Base-by-base conservation (phyloP, 257 asterid genomes). In the Ilex aquifolium region DNA sequence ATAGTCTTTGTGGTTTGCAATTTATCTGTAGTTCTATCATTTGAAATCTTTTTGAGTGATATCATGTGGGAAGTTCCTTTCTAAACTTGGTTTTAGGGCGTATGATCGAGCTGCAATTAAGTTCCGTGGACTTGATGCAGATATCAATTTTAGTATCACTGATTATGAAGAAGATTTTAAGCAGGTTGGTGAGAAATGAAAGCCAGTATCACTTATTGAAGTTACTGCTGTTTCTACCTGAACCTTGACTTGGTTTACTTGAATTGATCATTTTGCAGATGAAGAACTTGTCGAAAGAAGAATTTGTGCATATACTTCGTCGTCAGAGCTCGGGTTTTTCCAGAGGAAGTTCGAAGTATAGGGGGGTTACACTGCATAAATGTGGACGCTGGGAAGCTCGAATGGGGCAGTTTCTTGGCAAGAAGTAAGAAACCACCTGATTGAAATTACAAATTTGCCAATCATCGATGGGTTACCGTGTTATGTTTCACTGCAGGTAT, bases 341-440 rank as follows among this genome's bases (percentile, higher is more conserved):
- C 10, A 78, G 98, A 80, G 98, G 98, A 39, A 88, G 91, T 76
- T 92, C 97, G 0, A 88, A 87, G 72, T 92, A 85, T 74, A 85
- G 98, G 75, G 98, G 97, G 54, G 98, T 92, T 51, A 88, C 98
- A 31, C 72, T 86, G 76, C 97, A 92, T 80, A 92, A 86, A 85
- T 92, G 98, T 74, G 98, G 98, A 44, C 86, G 95, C 44, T 92
- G 98, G 98, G 98, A 92, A 76, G 98, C 98, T 75, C 82, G 97
- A 65, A 86, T 92, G 97, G 98, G 98, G 53, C 98, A 92, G 75
- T 87, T 86, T 70, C 98, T 92, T 68, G 98, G 98, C 76, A 92
- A 88, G 88, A 92, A 92, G 98, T 91, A 70, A 73, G 93, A 69
- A 54, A 54, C 30, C 54, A 54, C n/a, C 51, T 30, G 14, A n/a